phyloP scores from a whole-genome alignment of 768 basidiomycete genomes.

The Gelatoporia subvermispora region DNA sequence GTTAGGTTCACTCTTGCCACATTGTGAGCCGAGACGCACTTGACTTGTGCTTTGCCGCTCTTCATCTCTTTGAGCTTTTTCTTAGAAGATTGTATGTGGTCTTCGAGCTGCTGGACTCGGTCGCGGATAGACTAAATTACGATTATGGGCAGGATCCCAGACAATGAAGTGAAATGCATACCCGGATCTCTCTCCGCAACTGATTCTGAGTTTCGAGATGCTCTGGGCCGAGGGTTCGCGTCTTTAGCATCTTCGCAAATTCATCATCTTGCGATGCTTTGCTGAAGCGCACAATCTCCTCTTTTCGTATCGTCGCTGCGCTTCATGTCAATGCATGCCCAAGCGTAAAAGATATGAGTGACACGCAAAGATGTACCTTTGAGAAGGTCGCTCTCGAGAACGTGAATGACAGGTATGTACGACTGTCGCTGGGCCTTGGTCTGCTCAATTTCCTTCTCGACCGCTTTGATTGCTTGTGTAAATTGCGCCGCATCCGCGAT shows the following conservation, averaged over 20 bases:
- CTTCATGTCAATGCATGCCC: background rate
- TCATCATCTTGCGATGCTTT: constrained; percentile 75
- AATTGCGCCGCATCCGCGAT: constrained; percentile 50
- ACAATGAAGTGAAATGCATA: constrained; percentile 27
- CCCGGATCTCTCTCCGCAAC: constrained; percentile 67
- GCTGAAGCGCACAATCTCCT: constrained; percentile 78
- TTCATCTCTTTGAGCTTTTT: constrained; percentile 60
- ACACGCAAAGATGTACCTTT: constrained; percentile 42
- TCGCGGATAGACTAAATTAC: constrained; percentile 55
- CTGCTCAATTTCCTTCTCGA: constrained; percentile 47
- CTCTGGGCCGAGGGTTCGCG: constrained; percentile 60
- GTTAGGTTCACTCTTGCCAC: background rate
- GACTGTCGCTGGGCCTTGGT: constrained; percentile 34
- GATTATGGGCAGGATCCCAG: constrained; percentile 4
- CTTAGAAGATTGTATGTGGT: constrained; percentile 63
- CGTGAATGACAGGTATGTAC: constrained; percentile 40
- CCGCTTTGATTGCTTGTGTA: constrained; percentile 38
- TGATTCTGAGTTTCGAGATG: constrained; percentile 78
- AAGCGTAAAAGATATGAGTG: background rate
- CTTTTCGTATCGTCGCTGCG: constrained; percentile 73
- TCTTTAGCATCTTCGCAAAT: constrained; percentile 48
- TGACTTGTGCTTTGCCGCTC: constrained; percentile 56
- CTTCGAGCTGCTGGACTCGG: constrained; percentile 76
- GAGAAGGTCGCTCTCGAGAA: constrained; percentile 61
- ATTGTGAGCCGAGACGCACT: constrained; percentile 37